Conservation (phyloP, 176 grass and related monocot genomes). For the Zea mays region Zm-B73-REFERENCE-NAM-5.0 NC_050099.1:225841501-225842000, state of each 20-base stretch:
- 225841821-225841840: background rate
- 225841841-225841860: background rate
- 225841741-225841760: background rate
- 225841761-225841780: background rate
- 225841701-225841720: background rate
- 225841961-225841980: background rate
- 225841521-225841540: background rate
- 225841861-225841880: background rate
- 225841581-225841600: background rate
- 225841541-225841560: too few relatives aligned
- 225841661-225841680: background rate
- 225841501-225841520: background rate
- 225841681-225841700: background rate
- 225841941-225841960: background rate
- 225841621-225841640: constrained; percentile 5
- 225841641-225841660: constrained; percentile 8
- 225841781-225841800: background rate
- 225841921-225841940: background rate
- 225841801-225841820: background rate
- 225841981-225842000: constrained; percentile 2
- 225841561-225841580: constrained; percentile 9
- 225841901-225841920: background rate
- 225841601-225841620: background rate
- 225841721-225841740: background rate
- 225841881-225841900: background rate